These are phyloP conservation scores for Pleoardoris graminearum DNA, from an alignment of 2,329 filamentous ascomycete genomes.

Conservation along the genomic window DNA sequence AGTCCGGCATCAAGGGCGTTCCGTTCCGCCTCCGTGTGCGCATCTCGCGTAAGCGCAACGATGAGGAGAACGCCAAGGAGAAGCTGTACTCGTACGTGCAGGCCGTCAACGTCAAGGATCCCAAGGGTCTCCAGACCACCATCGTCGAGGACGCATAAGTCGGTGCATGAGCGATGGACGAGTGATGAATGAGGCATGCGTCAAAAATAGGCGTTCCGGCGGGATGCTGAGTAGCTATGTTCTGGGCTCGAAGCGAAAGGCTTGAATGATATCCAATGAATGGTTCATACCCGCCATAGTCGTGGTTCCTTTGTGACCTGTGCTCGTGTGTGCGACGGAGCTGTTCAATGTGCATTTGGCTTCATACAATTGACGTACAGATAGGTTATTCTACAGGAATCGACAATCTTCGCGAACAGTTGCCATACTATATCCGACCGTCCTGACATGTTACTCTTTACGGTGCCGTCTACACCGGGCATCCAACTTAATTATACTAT, in stretches of 20 bases:
- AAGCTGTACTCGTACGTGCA: slow-evolving; percentile 99
- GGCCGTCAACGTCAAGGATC: slow-evolving; percentile 99
- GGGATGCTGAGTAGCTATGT: slow-evolving; percentile 39
- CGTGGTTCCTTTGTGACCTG: not conserved
- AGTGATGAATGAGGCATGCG: slow-evolving; percentile 28
- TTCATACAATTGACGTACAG: too few species aligned
- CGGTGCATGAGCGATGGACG: slow-evolving; percentile 4
- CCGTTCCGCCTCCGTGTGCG: slow-evolving; percentile 96
- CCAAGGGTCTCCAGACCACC: slow-evolving; percentile 94
- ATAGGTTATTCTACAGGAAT: too few species aligned
- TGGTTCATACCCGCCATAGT: slow-evolving; percentile 38
- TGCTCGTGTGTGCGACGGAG: not conserved
- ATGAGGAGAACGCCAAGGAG: slow-evolving; percentile 99
- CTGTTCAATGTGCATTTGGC: too few species aligned
- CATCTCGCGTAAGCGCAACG: slow-evolving; percentile 99
- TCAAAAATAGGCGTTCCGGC: slow-evolving; percentile 43
- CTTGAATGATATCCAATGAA: slow-evolving; percentile 43
- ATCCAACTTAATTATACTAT: too few species aligned
- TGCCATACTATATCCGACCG: too few species aligned
- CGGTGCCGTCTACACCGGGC: too few species aligned
- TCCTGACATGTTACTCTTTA: too few species aligned
- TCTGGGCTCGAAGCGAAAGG: slow-evolving; percentile 34
- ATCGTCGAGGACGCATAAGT: slow-evolving; percentile 71
- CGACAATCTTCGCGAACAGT: too few species aligned
- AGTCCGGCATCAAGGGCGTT: slow-evolving; percentile 97